Evolutionary conservation across 75 land plant genomes (phyloP).

Genomic region (Azolla pinnata): DNA sequence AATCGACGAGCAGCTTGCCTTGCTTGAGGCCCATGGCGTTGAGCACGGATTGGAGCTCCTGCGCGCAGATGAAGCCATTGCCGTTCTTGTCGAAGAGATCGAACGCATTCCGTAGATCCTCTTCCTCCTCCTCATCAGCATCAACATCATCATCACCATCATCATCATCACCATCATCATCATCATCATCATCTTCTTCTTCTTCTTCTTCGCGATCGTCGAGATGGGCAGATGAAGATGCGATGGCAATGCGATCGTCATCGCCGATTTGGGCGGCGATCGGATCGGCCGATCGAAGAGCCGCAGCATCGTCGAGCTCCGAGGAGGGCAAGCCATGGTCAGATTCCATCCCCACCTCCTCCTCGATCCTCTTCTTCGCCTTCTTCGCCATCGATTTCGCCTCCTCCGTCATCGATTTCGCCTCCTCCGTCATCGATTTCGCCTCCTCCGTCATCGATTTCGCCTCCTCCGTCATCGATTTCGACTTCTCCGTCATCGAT

Average conservation of each 20-base stretch:
- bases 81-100: constrained; percentile 53
- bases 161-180: neutral
- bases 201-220: neutral
- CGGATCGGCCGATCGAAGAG: too few relatives aligned
- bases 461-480: neutral
- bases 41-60: constrained; percentile 59
- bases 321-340: too few relatives aligned
- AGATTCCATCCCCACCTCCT: too few relatives aligned
- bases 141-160: too few relatives aligned
- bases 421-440: too few relatives aligned
- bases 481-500: neutral
- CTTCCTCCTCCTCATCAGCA: constrained; percentile 18
- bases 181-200: neutral
- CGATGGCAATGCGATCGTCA: too few relatives aligned
- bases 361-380: constrained; percentile 26
- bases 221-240: too few relatives aligned
- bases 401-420: neutral
- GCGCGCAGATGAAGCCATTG: constrained; percentile 58
- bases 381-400: neutral
- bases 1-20: constrained; percentile 32
- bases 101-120: constrained; percentile 53
- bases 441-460: too few relatives aligned
- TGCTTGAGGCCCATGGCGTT: constrained; percentile 35
- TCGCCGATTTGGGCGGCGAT: too few relatives aligned
- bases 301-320: too few relatives aligned